Evolutionary conservation across 805 yeast genomes (phyloP).

Genomic region (Metschnikowia rubicola): DNA sequence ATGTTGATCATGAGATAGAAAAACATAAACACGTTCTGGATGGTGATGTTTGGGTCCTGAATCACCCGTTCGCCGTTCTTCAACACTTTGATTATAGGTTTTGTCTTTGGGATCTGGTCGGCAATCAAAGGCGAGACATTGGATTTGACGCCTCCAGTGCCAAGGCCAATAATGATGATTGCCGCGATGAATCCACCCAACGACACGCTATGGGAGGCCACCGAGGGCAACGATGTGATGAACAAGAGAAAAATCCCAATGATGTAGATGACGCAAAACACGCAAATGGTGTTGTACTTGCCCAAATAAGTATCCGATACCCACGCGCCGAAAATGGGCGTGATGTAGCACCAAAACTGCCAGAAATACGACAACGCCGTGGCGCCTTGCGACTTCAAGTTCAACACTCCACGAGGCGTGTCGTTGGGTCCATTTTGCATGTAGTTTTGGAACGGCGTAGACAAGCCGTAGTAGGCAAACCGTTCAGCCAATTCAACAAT

Average conservation of each 20-base stretch:
- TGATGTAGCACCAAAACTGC: slow-evolving; percentile 79
- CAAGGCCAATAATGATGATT: slow-evolving; percentile 63
- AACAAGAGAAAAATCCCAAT: slow-evolving; percentile 62
- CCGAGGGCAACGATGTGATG: slow-evolving; percentile 64
- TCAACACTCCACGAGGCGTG: slow-evolving; percentile 51
- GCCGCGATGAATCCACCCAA: slow-evolving; percentile 60
- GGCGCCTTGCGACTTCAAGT: slow-evolving; percentile 59
- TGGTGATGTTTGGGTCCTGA: slow-evolving; percentile 63
- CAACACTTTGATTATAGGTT: slow-evolving; percentile 36
- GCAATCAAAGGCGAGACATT: slow-evolving; percentile 75
- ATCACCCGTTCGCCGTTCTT: slow-evolving; percentile 40
- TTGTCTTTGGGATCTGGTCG: slow-evolving; percentile 41
- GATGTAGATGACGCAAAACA: slow-evolving; percentile 57
- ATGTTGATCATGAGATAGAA: slow-evolving; percentile 75
- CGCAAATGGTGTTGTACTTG: slow-evolving; percentile 63
- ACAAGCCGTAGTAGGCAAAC: slow-evolving; percentile 74
- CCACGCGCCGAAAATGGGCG: slow-evolving; percentile 76
- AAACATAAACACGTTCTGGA: slow-evolving; percentile 71
- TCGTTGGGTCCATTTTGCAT: slow-evolving; percentile 55
- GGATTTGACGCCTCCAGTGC: slow-evolving; percentile 79
- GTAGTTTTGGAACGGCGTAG: slow-evolving; percentile 75
- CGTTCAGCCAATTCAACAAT: slow-evolving; percentile 78
- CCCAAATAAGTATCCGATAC: slow-evolving; percentile 74
- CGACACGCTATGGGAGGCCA: slow-evolving; percentile 47
- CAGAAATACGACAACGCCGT: slow-evolving; percentile 70